Evolutionary conservation across 2,329 filamentous ascomycete species (phyloP).

Genomic region (Cytospora chrysosperma): DNA sequence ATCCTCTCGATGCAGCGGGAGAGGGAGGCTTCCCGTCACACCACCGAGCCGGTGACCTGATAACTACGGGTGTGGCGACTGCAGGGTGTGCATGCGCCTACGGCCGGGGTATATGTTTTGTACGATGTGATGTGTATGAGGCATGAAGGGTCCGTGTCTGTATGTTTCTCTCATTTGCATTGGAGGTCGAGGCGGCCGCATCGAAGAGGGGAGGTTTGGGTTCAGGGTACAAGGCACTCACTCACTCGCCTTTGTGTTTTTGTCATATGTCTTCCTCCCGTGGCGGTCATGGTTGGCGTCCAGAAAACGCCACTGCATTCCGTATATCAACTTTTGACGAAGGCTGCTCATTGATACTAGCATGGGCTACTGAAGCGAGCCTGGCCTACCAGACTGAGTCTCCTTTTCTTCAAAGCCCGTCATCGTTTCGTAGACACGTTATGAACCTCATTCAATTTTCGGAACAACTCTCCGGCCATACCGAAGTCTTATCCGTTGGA

Average conservation of each 20-base stretch:
- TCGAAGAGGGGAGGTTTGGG: neutral
- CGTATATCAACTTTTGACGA: too few species aligned
- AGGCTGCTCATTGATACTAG: too few species aligned
- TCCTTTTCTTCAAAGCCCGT: too few species aligned
- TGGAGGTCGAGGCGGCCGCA: neutral
- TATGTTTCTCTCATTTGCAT: neutral
- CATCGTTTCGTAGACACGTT: too few species aligned
- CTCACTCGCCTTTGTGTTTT: neutral
- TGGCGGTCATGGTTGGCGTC: too few species aligned
- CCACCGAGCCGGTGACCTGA: constrained; percentile 3
- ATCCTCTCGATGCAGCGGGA: constrained; percentile 23
- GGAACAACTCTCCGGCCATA: too few species aligned
- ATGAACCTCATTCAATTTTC: too few species aligned
- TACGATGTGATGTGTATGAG: neutral
- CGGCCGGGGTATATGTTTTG: neutral
- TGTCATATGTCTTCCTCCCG: too few species aligned
- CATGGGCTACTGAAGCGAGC: too few species aligned
- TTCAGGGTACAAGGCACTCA: neutral
- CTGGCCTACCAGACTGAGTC: too few species aligned
- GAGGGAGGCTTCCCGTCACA: constrained; percentile 11
- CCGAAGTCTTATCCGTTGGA: too few species aligned
- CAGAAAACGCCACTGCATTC: too few species aligned
- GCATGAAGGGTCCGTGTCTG: neutral
- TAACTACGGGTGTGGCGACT: neutral
- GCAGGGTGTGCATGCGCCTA: neutral